These are phyloP conservation scores for Elaeis guineensis DNA, from an alignment of 176 grass and related monocot genomes.

Conservation along the genomic window DNA sequence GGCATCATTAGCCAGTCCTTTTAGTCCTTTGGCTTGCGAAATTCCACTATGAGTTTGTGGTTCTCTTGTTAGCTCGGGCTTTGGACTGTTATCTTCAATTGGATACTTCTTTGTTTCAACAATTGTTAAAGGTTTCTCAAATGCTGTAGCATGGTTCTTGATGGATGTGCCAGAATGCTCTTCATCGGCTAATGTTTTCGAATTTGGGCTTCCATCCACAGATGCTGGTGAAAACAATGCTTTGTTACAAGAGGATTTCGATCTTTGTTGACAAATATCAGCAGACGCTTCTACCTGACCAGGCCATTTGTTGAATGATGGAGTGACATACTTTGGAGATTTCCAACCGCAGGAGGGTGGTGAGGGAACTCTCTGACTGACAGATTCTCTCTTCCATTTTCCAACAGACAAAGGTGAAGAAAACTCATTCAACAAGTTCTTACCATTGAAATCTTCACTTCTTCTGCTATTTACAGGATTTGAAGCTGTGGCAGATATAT, in stretches of 20 bases:
- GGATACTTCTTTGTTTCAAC: slow-evolving; percentile 19
- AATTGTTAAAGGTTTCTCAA: slow-evolving; percentile 25
- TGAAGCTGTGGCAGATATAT: slow-evolving; percentile 16
- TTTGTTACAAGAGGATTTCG: too few relatives aligned
- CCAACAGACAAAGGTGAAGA: neutral
- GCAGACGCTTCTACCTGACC: neutral
- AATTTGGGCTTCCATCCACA: too few relatives aligned
- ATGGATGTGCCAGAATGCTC: neutral
- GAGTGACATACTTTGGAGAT: slow-evolving; percentile 25
- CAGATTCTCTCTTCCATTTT: neutral
- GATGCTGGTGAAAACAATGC: too few relatives aligned
- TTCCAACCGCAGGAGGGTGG: neutral
- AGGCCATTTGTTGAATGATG: slow-evolving; percentile 13
- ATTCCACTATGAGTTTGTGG: slow-evolving; percentile 6
- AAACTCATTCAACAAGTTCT: slow-evolving; percentile 30
- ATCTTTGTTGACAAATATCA: too few relatives aligned
- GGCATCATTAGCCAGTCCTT: too few relatives aligned
- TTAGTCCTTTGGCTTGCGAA: too few relatives aligned
- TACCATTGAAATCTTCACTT: slow-evolving; percentile 1
- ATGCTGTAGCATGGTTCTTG: neutral
- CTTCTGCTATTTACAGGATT: slow-evolving; percentile 14
- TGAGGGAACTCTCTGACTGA: neutral
- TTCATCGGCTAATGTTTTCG: too few relatives aligned
- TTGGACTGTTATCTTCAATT: slow-evolving; percentile 23
- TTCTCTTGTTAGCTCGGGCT: slow-evolving; percentile 10